A percentile compares a stretch with the other conserved stretches of the same genome.
phyloP scores from a whole-genome alignment of 495 filamentous ascomycete species.

The Xylaria scruposa region DNA sequence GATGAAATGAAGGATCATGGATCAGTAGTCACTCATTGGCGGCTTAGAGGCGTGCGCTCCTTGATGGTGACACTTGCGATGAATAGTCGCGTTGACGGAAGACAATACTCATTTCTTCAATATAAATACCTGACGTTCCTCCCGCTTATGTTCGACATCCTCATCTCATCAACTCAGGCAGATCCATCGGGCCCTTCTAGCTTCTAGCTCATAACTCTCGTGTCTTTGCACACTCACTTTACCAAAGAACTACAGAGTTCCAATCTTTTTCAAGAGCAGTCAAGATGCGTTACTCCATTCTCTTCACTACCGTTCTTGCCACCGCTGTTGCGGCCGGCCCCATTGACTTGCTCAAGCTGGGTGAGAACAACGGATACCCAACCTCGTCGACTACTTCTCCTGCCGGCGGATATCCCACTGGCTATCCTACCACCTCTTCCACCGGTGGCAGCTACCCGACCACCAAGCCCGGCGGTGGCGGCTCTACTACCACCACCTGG shows the following conservation, averaged over 20 bases:
- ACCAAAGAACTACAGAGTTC: conserved; percentile 20
- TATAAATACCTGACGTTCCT: conserved; percentile 22
- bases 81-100: neutral
- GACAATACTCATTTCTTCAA: neutral
- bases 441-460: neutral
- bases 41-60: neutral
- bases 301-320: conserved; percentile 15
- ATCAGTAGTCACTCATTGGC: conserved; percentile 1
- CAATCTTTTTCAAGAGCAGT: conserved; percentile 16
- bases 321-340: conserved; percentile 18
- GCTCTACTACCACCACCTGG: neutral
- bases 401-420: neutral
- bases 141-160: neutral
- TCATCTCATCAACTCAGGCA: conserved; percentile 12
- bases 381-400: neutral
- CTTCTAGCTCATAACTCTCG: neutral
- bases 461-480: neutral
- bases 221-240: conserved; percentile 1
- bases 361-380: neutral
- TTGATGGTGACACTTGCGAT: conserved; percentile 16
- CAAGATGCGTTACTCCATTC: conserved; percentile 18
- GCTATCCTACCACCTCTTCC: neutral
- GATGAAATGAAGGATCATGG: conserved; percentile 21
- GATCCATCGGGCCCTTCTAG: neutral
- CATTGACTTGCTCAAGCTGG: conserved; percentile 5